Conservation (phyloP, 257 asterid species). For the Solanum corneliomulleri region DNA sequence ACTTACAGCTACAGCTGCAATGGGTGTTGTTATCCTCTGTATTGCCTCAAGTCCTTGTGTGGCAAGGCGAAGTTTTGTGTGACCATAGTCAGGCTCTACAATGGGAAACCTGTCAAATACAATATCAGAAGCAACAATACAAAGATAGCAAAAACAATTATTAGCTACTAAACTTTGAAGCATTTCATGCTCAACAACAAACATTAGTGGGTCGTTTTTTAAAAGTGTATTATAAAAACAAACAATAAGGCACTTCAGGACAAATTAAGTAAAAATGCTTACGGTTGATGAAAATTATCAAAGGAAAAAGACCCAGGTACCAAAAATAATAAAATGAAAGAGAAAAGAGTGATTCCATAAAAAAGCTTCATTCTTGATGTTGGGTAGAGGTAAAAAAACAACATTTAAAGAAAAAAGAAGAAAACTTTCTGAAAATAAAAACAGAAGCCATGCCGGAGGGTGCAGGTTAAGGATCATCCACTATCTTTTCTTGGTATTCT, state of each 20-base stretch:
- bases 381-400: neutral
- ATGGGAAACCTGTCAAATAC: constrained; percentile 63
- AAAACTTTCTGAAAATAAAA: neutral
- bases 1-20: constrained; percentile 93
- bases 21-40: constrained; percentile 73
- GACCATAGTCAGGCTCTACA: constrained; percentile 93
- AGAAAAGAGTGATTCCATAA: constrained; percentile 20
- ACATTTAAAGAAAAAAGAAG: constrained; percentile 4
- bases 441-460: constrained; percentile 20
- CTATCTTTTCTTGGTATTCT: neutral
- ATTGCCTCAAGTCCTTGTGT: constrained; percentile 89
- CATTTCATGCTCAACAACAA: neutral
- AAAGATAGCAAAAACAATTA: constrained; percentile 3
- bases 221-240: neutral
- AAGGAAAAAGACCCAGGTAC: constrained; percentile 35
- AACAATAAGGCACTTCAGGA: neutral
- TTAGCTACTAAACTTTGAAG: neutral
- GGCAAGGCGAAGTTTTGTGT: constrained; percentile 83
- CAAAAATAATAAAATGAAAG: constrained; percentile 26
- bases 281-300: constrained; percentile 77
- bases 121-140: neutral
- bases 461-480: constrained; percentile 12
- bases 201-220: neutral
- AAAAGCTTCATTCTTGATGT: constrained; percentile 57
- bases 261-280: constrained; percentile 15